Base-by-base conservation (phyloP, 257 asterid genomes). In the Plectranthus barbatus region DNA sequence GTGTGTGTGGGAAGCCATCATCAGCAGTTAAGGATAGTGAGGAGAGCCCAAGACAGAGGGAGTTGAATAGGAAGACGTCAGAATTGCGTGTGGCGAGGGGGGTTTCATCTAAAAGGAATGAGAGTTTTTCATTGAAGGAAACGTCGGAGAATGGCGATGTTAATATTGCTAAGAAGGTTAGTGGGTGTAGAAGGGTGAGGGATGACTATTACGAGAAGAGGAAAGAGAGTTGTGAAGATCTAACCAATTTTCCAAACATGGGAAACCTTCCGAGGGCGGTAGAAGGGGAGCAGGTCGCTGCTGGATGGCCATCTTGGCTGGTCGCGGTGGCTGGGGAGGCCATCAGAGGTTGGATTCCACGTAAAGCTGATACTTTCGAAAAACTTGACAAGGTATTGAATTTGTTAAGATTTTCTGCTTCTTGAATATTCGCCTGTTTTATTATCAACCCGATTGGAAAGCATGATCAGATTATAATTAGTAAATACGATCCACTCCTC, bases 271-370 rank as follows among this genome's bases (percentile, higher is more conserved):
- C 95, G 3, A 82, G 76, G 66, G 91, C 90, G 13, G 40, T 73
- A 17, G 94, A 87, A 76, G 99, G 86, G 14, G 97, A 93, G 62
- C 90, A 80, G 56, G 70, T 90, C 64, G 91, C 95, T 10, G 99
- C 96, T 0, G 99, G 97, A 36, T 93, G 99, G 99, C 99, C 99
- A 20, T 68, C 91, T 73, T 93, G 99, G 99, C 86, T 93, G 8
- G 94, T 79, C 59, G 74, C 82, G 0, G 96, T 83, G 42, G 96
- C 99, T 0, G 95, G 95, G 4, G 99, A 90, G 73, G 96, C 97
- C 57, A 81, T 93, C 51, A 73, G 54, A 56, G 99, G 99, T 60
- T 93, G 99, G 99, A 52, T 84, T 45, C 99, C 99, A 0, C 73
- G 97, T 0, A 85, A 72, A 70, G 94, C 92, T 0, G 91, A 90